Percentiles rank a stretch among this genome's conserved stretches.
Evolutionary conservation across 257 asterid genomes (phyloP).

Genomic region (Rhazya stricta): DNA sequence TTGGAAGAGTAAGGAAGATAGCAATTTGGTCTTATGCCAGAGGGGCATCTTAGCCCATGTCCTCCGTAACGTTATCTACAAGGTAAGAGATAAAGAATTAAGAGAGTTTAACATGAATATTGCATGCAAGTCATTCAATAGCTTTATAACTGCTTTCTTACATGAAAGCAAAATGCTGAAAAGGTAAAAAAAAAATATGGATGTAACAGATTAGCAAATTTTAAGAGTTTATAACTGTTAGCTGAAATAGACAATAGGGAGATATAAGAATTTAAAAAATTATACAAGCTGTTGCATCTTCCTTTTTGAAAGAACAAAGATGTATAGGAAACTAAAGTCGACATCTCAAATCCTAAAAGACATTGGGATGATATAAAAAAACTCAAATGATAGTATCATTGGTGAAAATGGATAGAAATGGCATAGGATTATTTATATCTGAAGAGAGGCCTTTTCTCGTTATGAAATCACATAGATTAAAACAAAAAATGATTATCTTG

Average conservation of each 20-base stretch:
- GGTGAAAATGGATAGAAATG: background rate
- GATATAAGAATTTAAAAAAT: background rate
- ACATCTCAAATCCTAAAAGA: background rate
- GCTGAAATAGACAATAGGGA: background rate
- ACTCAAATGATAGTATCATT: background rate
- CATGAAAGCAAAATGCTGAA: background rate
- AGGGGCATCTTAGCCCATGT: slow-evolving; percentile 91
- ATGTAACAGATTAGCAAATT: background rate
- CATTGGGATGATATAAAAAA: background rate
- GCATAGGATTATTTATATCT: background rate
- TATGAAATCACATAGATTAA: background rate
- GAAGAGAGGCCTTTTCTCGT: background rate
- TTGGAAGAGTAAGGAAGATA: slow-evolving; percentile 71
- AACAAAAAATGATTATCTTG: background rate
- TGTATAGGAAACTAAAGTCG: background rate
- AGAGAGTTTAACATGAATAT: background rate
- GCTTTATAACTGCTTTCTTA: background rate
- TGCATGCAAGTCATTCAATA: background rate
- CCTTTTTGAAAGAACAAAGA: background rate
- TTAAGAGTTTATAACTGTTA: background rate
- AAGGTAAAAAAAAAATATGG: background rate
- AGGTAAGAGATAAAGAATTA: background rate
- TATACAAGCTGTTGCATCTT: background rate
- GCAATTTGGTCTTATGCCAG: slow-evolving; percentile 79
- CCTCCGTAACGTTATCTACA: slow-evolving; percentile 74